These are phyloP conservation scores for Fusarium pseudonygamai DNA, from an alignment of 2,329 filamentous ascomycete genomes.

Conservation along the genomic window DNA sequence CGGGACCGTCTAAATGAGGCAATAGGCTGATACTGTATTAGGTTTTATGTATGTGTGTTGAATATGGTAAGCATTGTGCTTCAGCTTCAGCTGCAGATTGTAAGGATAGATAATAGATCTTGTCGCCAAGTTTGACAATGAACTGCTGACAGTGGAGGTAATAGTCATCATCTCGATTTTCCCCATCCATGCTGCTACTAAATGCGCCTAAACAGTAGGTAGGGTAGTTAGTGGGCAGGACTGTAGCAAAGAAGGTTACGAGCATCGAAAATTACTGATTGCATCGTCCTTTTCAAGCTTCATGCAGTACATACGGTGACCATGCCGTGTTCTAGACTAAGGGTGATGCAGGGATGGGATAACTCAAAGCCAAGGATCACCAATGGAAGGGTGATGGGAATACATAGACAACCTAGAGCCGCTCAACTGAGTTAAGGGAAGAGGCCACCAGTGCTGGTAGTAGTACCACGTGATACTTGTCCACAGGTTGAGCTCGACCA, in stretches of 20 bases:
- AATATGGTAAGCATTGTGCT: neutral
- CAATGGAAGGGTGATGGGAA: slow-evolving; percentile 19
- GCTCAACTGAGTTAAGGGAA: slow-evolving; percentile 4
- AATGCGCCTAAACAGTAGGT: neutral
- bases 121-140: neutral
- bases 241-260: neutral
- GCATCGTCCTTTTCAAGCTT: slow-evolving; percentile 5
- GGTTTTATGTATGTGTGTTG: neutral
- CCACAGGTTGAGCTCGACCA: slow-evolving; percentile 19
- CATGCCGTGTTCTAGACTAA: slow-evolving; percentile 17
- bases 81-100: neutral
- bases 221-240: neutral
- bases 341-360: slow-evolving; percentile 27
- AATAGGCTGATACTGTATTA: neutral
- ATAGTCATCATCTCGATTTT: neutral
- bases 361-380: slow-evolving; percentile 15
- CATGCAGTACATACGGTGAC: slow-evolving; percentile 12
- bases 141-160: neutral
- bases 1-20: neutral
- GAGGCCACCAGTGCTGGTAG: neutral
- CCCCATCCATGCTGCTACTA: neutral
- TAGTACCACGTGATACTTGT: slow-evolving; percentile 41
- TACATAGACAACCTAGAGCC: slow-evolving; percentile 5
- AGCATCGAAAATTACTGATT: slow-evolving; percentile 6
- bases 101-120: neutral